These are phyloP conservation scores for Alternaria novae-zelandiae DNA, from an alignment of 2,329 filamentous ascomycete species.

Conservation along the genomic window DNA sequence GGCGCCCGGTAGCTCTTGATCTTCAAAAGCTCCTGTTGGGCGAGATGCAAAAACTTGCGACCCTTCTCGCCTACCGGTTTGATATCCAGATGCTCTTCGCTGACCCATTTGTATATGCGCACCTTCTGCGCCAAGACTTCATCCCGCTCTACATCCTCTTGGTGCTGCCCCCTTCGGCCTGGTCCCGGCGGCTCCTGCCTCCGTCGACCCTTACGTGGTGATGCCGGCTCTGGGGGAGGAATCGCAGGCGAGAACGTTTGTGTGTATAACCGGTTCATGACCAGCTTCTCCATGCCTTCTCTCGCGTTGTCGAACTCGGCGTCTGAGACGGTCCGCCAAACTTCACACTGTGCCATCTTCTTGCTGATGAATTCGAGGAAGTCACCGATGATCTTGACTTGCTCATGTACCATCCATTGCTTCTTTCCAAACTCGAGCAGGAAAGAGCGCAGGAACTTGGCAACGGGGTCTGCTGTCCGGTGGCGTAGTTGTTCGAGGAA, in stretches of 20 bases:
- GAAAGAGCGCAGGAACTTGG: slow-evolving; percentile 93
- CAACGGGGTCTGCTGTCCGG: slow-evolving; percentile 96
- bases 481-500: slow-evolving; percentile 96
- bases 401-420: slow-evolving; percentile 99
- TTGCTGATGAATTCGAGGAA: slow-evolving; percentile 96
- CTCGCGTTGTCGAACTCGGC: slow-evolving; percentile 97
- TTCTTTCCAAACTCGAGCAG: slow-evolving; percentile 93
- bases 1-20: slow-evolving; percentile 98
- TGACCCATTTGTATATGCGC: slow-evolving; percentile 94
- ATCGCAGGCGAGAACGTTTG: slow-evolving; percentile 98
- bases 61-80: slow-evolving; percentile 83
- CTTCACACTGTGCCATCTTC: slow-evolving; percentile 97
- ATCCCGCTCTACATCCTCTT: slow-evolving; percentile 96
- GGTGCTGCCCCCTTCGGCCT: slow-evolving; percentile 91
- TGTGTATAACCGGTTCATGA: slow-evolving; percentile 95
- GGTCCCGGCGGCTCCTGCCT: slow-evolving; percentile 67
- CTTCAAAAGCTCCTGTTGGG: slow-evolving; percentile 93
- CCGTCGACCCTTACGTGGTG: slow-evolving; percentile 70
- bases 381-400: slow-evolving; percentile 98
- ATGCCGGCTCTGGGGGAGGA: slow-evolving; percentile 77
- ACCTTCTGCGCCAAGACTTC: slow-evolving; percentile 97
- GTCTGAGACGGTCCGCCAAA: slow-evolving; percentile 95
- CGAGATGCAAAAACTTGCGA: slow-evolving; percentile 83
- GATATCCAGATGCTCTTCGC: slow-evolving; percentile 92
- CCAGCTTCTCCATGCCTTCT: slow-evolving; percentile 98